Conservation (phyloP, 2,329 filamentous ascomycete genomes). For the Chaetothyriales sp. region DNA sequence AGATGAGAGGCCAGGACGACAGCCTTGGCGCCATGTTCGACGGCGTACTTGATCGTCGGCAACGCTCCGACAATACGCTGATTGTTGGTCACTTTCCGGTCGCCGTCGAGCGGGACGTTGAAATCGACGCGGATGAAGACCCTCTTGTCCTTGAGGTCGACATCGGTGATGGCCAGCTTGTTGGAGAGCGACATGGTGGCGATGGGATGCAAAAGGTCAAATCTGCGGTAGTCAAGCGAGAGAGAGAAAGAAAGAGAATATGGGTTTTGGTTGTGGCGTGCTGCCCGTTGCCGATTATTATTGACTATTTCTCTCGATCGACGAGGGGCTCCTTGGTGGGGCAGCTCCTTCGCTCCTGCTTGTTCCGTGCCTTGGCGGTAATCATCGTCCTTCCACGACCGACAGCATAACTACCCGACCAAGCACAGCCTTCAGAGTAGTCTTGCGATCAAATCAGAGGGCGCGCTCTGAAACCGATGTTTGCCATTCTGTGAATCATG, state of each 20-base stretch:
- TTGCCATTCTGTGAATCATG: background rate
- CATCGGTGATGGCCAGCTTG: slow-evolving; percentile 93
- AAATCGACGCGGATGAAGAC: slow-evolving; percentile 99
- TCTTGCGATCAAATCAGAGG: too few relatives aligned
- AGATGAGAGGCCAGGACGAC: slow-evolving; percentile 98
- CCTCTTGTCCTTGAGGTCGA: slow-evolving; percentile 95
- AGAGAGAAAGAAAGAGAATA: background rate
- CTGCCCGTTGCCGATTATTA: background rate
- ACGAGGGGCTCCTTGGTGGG: background rate
- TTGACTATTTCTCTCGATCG: too few relatives aligned
- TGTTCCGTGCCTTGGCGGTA: background rate
- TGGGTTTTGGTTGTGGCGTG: background rate
- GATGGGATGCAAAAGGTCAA: background rate
- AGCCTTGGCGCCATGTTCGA: slow-evolving; percentile 78
- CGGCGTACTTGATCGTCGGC: slow-evolving; percentile 86
- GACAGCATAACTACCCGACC: too few relatives aligned
- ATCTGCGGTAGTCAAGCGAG: background rate
- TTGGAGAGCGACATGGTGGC: slow-evolving; percentile 81
- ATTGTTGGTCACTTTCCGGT: slow-evolving; percentile 93
- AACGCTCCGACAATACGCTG: slow-evolving; percentile 95
- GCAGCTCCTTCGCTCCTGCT: background rate
- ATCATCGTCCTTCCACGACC: too few relatives aligned
- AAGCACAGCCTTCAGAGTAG: too few relatives aligned
- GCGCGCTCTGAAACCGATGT: too few relatives aligned
- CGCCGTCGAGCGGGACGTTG: slow-evolving; percentile 89